Evolutionary conservation across 1,284 basidiomycete genomes (phyloP).

Genomic region (Apiotrichum sp.): DNA sequence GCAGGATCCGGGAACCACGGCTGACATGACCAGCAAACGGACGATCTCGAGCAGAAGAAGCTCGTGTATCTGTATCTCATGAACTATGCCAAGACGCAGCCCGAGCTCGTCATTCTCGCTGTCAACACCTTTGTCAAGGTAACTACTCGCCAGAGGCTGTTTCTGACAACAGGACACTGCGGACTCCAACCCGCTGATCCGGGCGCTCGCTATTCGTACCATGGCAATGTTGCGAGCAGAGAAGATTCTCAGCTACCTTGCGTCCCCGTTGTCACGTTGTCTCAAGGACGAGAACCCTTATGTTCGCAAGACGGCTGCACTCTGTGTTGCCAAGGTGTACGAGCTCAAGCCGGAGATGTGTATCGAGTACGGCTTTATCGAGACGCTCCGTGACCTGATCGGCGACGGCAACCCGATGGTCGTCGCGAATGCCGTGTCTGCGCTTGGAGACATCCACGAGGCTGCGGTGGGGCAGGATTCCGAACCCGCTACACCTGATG

Average conservation of each 20-base stretch:
- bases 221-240: conserved; percentile 96
- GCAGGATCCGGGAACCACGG: too few species aligned
- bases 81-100: conserved; percentile 98
- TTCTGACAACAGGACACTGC: conserved; percentile 67
- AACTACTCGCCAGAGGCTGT: too few species aligned
- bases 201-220: conserved; percentile 92
- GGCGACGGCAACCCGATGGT: conserved; percentile 98
- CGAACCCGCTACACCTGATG: conserved; percentile 24
- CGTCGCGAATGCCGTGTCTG: conserved; percentile 95
- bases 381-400: conserved; percentile 60
- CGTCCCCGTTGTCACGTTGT: conserved; percentile 84
- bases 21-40: conserved; percentile 43
- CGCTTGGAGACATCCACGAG: conserved; percentile 85
- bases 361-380: conserved; percentile 89
- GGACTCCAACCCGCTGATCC: conserved; percentile 91
- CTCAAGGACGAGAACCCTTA: conserved; percentile 94
- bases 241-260: conserved; percentile 98
- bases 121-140: conserved; percentile 94
- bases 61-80: conserved; percentile 96
- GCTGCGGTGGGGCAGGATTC: conserved; percentile 26
- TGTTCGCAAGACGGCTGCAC: conserved; percentile 91
- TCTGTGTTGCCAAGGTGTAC: conserved; percentile 92
- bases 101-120: conserved; percentile 93
- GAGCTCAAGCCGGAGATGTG: conserved; percentile 93
- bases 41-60: conserved; percentile 51